These are phyloP conservation scores for Mycena haematopus DNA, from an alignment of 768 basidiomycete species.

Conservation along the genomic window DNA sequence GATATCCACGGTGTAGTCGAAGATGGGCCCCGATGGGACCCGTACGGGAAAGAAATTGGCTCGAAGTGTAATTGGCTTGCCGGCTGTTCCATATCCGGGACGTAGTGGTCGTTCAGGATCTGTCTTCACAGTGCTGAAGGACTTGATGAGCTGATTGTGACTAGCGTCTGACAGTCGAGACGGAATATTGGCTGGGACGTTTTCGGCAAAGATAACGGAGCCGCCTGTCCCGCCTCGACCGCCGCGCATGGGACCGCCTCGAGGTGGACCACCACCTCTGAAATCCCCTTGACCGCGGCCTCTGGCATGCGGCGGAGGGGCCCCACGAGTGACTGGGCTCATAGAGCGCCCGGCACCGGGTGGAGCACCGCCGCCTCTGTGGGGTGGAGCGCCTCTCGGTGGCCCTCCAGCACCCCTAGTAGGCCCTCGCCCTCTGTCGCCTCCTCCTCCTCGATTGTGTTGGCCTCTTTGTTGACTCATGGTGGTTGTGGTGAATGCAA, in stretches of 20 bases:
- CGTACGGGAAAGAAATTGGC: conserved; percentile 69
- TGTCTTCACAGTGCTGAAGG: conserved; percentile 43
- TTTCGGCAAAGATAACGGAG: conserved; percentile 47
- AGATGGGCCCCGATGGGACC: conserved; percentile 52
- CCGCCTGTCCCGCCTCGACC: conserved; percentile 28
- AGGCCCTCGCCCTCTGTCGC: conserved; percentile 19
- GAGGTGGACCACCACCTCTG: conserved; percentile 7
- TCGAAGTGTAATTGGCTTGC: conserved; percentile 54
- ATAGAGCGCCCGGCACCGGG: not conserved
- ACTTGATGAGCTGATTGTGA: conserved; percentile 45
- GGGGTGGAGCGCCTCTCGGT: conserved; percentile 4
- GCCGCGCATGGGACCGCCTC: conserved; percentile 30
- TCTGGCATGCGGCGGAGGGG: too few species aligned
- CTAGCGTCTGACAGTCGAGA: conserved; percentile 41
- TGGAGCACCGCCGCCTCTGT: conserved; percentile 8
- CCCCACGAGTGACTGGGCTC: conserved; percentile 7
- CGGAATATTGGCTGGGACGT: conserved; percentile 42
- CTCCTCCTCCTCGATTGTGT: not conserved
- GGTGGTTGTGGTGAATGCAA: not conserved
- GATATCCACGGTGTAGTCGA: conserved; percentile 64
- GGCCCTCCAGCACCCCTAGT: not conserved
- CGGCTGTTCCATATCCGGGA: conserved; percentile 62
- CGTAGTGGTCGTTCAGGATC: conserved; percentile 53
- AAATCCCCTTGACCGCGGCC: conserved; percentile 16
- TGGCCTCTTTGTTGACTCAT: not conserved